Evolutionary conservation across 345 rosid genomes (phyloP), one percentile per base, ranked within the genome.

Genomic region (Microthlaspi erraticum): DNA sequence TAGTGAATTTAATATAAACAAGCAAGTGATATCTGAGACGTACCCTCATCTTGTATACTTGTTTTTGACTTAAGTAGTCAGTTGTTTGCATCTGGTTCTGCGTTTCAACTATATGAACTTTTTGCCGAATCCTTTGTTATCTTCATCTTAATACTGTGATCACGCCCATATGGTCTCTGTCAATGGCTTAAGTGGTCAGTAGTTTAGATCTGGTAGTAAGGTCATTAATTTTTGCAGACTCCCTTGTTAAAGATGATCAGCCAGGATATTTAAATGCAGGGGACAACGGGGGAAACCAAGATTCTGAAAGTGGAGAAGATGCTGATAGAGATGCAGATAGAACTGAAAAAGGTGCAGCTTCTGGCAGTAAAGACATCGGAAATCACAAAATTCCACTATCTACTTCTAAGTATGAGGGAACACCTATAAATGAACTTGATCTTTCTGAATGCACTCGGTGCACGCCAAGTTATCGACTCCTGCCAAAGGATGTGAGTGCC

Each of bases 391-490:
- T 78, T 72, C 65, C 88, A 31, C 42, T 77, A 65, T 83, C 82
- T 55, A 54, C 95, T 71, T 79, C 86, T 86, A 91, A 87, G 83
- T 81, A 81, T 85, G 41, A 82, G 64, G 83, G 81, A 78, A 87
- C 87, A 66, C 91, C 99, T 48, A 87, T 94, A 61, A 89, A 88
- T 67, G 99, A 94, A 79, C 97, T 94, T 77, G 99, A 94, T 76
- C 88, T 92, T 56, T 92, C 99, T 68, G 85, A 90, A 67, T 92
- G 97, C 78, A 92, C 87, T 74, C 84, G 79, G 46, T 92, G 99
- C 81, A 90, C 97, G 41, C 98, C 98, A 75, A 95, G 99, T 71
- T 94, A 94, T 80, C 85, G 99, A 7, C 93, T 88, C 77, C 87
- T 94, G 56, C 99, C 99, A 64, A 80, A 84, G 70, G 86, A 84